Conservation (phyloP, 2,329 filamentous ascomycete species). For the Plectosphaerella cucumerina region DNA sequence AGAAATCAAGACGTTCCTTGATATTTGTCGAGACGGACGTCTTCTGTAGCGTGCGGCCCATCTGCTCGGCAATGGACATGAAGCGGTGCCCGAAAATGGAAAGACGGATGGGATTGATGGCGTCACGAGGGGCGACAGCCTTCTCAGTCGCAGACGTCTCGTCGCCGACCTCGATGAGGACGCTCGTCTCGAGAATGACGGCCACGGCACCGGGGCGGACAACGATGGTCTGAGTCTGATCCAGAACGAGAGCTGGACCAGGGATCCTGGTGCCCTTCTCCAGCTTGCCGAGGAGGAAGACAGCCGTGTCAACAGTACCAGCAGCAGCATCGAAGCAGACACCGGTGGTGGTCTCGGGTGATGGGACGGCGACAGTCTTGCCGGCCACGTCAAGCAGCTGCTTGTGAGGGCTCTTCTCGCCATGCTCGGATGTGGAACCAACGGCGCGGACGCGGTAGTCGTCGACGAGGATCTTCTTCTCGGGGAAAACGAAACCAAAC, state of each 20-base stretch:
- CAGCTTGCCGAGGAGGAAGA: conserved; percentile 22
- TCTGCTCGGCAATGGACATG: conserved; percentile 79
- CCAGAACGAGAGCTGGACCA: conserved; percentile 69
- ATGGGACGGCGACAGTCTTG: conserved; percentile 3
- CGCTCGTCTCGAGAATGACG: conserved; percentile 27
- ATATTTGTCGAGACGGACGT: conserved; percentile 74
- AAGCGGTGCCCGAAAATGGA: conserved; percentile 75
- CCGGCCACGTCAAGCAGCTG: conserved; percentile 6
- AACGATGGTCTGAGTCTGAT: conserved; percentile 71
- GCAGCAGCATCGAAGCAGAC: conserved; percentile 12
- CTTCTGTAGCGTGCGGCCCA: conserved; percentile 73
- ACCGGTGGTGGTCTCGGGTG: conserved; percentile 6
- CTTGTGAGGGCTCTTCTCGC: conserved; percentile 11
- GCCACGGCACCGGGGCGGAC: conserved; percentile 44
- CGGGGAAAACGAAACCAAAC: conserved; percentile 55
- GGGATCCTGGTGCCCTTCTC: conserved; percentile 20
- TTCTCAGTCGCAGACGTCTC: conserved; percentile 43
- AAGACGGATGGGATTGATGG: conserved; percentile 68
- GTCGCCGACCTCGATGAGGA: conserved; percentile 27
- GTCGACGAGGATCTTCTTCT: conserved; percentile 28
- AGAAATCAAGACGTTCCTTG: conserved; percentile 75
- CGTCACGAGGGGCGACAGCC: conserved; percentile 50
- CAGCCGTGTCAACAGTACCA: background rate
- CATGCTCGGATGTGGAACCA: conserved; percentile 8
- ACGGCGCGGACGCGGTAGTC: conserved; percentile 14